Base-by-base conservation (phyloP, 169 alveolate genomes). In the Toxoplasma gondii region DNA sequence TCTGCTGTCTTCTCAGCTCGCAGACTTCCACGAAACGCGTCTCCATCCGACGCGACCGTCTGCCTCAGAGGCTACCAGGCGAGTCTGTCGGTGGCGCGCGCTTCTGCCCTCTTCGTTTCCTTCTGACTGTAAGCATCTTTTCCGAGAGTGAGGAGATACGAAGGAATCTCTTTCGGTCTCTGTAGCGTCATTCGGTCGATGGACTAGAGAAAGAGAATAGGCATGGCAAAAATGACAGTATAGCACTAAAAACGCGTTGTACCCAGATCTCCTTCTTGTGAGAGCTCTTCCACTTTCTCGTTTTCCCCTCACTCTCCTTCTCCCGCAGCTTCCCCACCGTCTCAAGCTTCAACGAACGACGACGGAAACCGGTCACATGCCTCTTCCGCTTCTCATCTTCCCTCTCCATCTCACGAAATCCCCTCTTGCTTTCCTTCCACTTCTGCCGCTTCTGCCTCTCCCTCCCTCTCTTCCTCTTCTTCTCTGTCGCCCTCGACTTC, bases 1-100 rank as follows among this genome's bases (percentile, higher is more conserved):
- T 49, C 58, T 49, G 58, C 12, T 49, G 4, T 49, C 58, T 49
- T 49, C 4, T 31, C 45, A 78, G 86, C 86, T 78, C 86, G 39
- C 86, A 10, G 45, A 27, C 86, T 78, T 78, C 45, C 86, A 78
- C 45, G n/a, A n/a, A n/a, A 78, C 86, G 27, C 43, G 86, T 31
- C 74, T 64, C 22, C 74, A 27, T 31, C 74, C 29, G 24, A 16
- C n/a, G 31, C 74, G 74, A 16, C 74, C 4, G 74, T 64, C n/a
- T 31, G 74, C 29, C 74, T 64, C 74, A 31, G 74, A 64, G 74
- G 7, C 74, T 31, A 31, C 74, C n/a, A 16, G 74, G 74, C 74
- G 74, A 27, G 24, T 31, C 74, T 64, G 74, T 64, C 74, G 4
- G 31, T 64, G 74, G 74, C 22, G 67, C 19, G 67, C 67, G 67